Base-by-base conservation (phyloP, 1,284 basidiomycete genomes). In the Cryptococcus sp. region DNA sequence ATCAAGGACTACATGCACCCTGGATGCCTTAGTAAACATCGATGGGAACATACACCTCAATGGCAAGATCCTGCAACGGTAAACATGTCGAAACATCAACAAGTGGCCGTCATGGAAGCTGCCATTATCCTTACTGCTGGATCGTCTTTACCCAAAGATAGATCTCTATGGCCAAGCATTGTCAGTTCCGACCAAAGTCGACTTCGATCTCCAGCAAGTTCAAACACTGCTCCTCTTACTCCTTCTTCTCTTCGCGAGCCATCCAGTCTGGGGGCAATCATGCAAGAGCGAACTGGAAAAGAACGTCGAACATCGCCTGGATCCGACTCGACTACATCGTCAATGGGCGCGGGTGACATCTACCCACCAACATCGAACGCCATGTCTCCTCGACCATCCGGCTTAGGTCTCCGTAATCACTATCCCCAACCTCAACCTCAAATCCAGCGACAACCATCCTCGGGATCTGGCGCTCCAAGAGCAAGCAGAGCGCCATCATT, bases 21-120 rank as follows among this genome's bases (percentile, higher is more conserved):
- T 3, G 90, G 87, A 19, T 96, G 92, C 74, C 80, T 97, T 46
- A 88, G 93, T 77, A 97, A 97, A 76, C 92, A 97, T 69, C 86
- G 92, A 36, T 97, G 92, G 92, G 93, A 98, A 72, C 92, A 98
- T 68, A 91, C 88, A 24, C 89, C 90, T 34, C 92, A 97, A 70
- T 98, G 94, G 94, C 88, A 89, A 47, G 91, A 93, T 75, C 90
- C 91, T 0, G 91, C 88, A 62, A 93, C 94, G 75, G 86, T 94
- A 66, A 83, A 93, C 51, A 80, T 97, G 63, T 89, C 86, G 76
- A 98, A 98, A 78, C 94, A 98, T 72, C 93, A 98, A 70, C 94
- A 98, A 68, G 94, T 98, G 1, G 94, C 98, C 70, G 79, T 98
- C 52, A 85, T 98, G 47, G 94, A 98, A 80, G 87, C 34, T 24